Percentiles rank a stretch among this genome's conserved stretches.
Conservation (phyloP, 345 rosid species). For the Iberis pinnata region DNA sequence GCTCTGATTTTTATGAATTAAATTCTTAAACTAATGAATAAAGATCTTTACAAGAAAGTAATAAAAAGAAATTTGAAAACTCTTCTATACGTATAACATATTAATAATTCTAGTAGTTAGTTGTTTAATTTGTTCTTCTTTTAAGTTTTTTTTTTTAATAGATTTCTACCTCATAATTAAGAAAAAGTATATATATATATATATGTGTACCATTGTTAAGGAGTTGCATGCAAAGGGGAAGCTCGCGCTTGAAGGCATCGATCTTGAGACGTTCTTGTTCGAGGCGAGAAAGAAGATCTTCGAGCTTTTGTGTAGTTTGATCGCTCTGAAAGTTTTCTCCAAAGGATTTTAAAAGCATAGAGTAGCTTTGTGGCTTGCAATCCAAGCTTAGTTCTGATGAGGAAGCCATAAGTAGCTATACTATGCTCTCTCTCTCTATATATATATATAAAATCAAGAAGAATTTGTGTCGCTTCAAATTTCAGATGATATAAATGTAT, state of each 20-base stretch:
- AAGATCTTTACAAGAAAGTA: constrained; percentile 25
- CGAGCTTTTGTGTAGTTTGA: constrained; percentile 66
- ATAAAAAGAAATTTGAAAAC: constrained; percentile 23
- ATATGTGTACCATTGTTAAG: constrained; percentile 64
- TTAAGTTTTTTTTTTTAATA: neutral
- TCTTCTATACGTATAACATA: constrained; percentile 3
- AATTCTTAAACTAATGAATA: constrained; percentile 25
- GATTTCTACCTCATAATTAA: neutral
- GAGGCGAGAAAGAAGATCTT: constrained; percentile 71
- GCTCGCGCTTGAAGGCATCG: constrained; percentile 97
- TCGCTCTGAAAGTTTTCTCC: constrained; percentile 51
- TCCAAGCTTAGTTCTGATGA: constrained; percentile 75
- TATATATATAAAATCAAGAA: constrained; percentile 14
- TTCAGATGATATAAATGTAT: constrained; percentile 22
- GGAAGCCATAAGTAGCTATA: constrained; percentile 37
- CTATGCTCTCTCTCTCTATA: neutral
- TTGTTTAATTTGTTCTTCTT: constrained; percentile 4
- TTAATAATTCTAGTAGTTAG: constrained; percentile 6
- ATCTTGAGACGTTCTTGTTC: constrained; percentile 95
- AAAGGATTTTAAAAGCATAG: constrained; percentile 80
- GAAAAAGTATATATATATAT: neutral
- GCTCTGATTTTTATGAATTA: constrained; percentile 31
- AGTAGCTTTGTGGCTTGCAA: constrained; percentile 78
- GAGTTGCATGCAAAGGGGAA: constrained; percentile 99
- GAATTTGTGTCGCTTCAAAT: constrained; percentile 11